Evolutionary conservation across 306 rosid species (phyloP).

Genomic region (Corylus americana): DNA sequence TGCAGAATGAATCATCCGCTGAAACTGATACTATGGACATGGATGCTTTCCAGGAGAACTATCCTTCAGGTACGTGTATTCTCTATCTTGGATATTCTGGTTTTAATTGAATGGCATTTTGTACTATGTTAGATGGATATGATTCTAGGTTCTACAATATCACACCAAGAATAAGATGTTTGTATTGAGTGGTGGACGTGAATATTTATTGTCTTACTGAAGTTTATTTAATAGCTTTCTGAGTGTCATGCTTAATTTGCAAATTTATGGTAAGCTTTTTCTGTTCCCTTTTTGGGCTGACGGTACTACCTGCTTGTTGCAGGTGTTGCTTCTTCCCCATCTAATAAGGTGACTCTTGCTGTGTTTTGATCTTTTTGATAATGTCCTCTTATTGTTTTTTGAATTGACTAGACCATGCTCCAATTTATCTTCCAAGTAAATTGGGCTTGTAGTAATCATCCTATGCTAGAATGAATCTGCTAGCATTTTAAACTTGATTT

Average conservation of each 20-base stretch:
- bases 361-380: slow-evolving; percentile 25
- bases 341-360: slow-evolving; percentile 56
- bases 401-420: not conserved
- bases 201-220: slow-evolving; percentile 19
- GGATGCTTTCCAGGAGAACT: slow-evolving; percentile 51
- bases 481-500: slow-evolving; percentile 14
- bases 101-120: not conserved
- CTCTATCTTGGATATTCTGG: not conserved
- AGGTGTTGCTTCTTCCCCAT: slow-evolving; percentile 47
- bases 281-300: slow-evolving; percentile 26
- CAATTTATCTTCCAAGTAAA: slow-evolving; percentile 8
- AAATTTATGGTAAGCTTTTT: not conserved
- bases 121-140: not conserved
- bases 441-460: slow-evolving; percentile 23
- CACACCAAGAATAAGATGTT: not conserved
- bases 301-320: slow-evolving; percentile 39
- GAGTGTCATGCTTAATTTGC: too few relatives aligned
- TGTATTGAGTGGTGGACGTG: slow-evolving; percentile 16
- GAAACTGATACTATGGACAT: slow-evolving; percentile 76
- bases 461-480: slow-evolving; percentile 12
- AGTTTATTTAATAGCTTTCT: slow-evolving; percentile 10
- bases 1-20: slow-evolving; percentile 69
- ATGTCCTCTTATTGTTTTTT: slow-evolving; percentile 8
- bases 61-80: slow-evolving; percentile 50
- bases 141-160: not conserved